phyloP scores from a whole-genome alignment of 306 rosid genomes.

The Rubus idaeus region DNA sequence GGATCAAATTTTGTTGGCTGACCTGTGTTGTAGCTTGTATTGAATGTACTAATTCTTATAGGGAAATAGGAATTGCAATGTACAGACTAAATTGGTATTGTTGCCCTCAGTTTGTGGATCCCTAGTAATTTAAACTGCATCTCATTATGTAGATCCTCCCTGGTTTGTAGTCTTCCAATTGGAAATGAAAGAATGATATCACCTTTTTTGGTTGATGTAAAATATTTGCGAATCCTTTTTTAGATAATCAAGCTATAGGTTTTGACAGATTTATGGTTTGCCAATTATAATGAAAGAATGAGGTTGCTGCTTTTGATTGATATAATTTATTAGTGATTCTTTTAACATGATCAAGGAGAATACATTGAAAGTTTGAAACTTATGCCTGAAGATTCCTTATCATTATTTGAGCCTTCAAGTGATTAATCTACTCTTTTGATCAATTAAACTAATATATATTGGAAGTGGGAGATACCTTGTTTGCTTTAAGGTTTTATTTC shows the following conservation, averaged over 20 bases:
- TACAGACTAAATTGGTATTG: conserved; percentile 26
- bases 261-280: not conserved
- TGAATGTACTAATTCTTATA: conserved; percentile 27
- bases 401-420: conserved; percentile 34
- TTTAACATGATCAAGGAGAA: conserved; percentile 27
- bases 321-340: not conserved
- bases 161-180: conserved; percentile 6
- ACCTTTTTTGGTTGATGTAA: not conserved
- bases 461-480: conserved; percentile 34
- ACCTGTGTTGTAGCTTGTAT: conserved; percentile 23
- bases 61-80: conserved; percentile 27
- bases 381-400: conserved; percentile 53
- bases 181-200: not conserved
- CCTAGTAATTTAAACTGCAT: conserved; percentile 19
- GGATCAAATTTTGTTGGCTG: conserved; percentile 15
- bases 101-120: conserved; percentile 31
- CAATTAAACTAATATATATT: conserved; percentile 26
- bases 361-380: conserved; percentile 38
- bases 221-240: not conserved
- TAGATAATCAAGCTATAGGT: not conserved
- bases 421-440: conserved; percentile 30
- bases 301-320: conserved; percentile 1
- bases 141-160: conserved; percentile 11
- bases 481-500: conserved; percentile 30
- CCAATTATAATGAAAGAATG: conserved; percentile 3